A percentile compares a stretch with the other conserved stretches of the same genome.
Conservation (phyloP, 306 rosid genomes). For the Cicer arietinum region DNA sequence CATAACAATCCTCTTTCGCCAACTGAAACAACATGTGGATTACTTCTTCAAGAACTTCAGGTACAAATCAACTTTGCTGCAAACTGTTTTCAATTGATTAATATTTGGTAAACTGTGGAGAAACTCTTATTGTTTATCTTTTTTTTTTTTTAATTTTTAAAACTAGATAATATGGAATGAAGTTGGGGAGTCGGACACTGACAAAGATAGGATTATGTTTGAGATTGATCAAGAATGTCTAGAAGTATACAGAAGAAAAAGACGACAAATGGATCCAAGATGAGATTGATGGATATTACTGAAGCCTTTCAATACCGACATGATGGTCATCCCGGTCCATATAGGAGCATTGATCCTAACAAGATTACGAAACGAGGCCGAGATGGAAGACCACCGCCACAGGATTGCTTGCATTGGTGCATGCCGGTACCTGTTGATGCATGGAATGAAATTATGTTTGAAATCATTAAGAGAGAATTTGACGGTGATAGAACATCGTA, state of each 20-base stretch:
- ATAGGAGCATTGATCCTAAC: conserved; percentile 74
- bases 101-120: conserved; percentile 18
- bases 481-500: conserved; percentile 54
- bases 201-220: conserved; percentile 77
- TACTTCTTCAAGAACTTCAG: conserved; percentile 88
- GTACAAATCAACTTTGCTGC: conserved; percentile 46
- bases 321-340: conserved; percentile 99
- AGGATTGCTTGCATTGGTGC: conserved; percentile 99
- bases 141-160: conserved; percentile 1
- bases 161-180: conserved; percentile 95
- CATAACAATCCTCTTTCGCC: conserved; percentile 65
- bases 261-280: conserved; percentile 59
- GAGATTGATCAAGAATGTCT: conserved; percentile 91
- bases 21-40: conserved; percentile 75
- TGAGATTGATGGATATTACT: conserved; percentile 82
- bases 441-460: conserved; percentile 90
- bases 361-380: conserved; percentile 82
- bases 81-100: not conserved
- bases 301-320: conserved; percentile 78
- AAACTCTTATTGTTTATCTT: conserved; percentile 8
- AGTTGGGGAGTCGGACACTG: conserved; percentile 85
- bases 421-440: conserved; percentile 98
- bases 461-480: conserved; percentile 69
- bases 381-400: conserved; percentile 92
- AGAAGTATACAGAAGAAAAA: conserved; percentile 89